A percentile compares a stretch with the other conserved stretches of the same genome.
Evolutionary conservation across 2,329 filamentous ascomycete genomes (phyloP).

Genomic region (Apiospora aurea): DNA sequence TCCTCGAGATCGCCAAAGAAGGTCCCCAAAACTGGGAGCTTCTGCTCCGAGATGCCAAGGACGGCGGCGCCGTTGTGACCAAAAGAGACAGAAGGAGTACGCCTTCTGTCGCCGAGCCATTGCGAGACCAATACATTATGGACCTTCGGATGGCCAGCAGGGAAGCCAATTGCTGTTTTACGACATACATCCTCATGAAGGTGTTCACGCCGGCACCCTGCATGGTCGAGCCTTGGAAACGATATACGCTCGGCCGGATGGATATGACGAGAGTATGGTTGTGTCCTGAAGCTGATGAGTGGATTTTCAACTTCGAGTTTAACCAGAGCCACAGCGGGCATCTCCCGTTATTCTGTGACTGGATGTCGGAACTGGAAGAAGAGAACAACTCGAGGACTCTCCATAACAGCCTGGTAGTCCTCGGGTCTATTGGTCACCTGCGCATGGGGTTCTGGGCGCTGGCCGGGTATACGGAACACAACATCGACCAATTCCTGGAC

Average conservation of each 20-base stretch:
- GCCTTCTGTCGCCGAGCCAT: background rate
- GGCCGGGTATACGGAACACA: background rate
- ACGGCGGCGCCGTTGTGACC: background rate
- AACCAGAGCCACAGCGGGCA: background rate
- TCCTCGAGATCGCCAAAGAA: background rate
- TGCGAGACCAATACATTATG: background rate
- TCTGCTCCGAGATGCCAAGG: background rate
- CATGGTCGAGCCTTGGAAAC: background rate
- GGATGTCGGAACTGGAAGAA: background rate
- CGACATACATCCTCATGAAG: background rate
- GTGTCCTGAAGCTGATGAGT: background rate
- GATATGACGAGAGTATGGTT: background rate
- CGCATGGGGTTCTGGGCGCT: background rate
- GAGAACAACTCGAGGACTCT: background rate
- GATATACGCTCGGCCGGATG: background rate
- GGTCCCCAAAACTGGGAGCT: background rate
- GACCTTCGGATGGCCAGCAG: background rate
- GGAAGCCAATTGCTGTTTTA: background rate
- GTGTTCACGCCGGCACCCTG: background rate
- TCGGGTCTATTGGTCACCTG: background rate
- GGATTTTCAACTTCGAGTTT: slow-evolving; percentile 15
- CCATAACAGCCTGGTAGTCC: background rate
- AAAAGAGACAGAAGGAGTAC: background rate
- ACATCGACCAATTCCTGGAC: background rate
- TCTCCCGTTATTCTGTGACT: background rate